A percentile compares a stretch with the other conserved stretches of the same genome.
Evolutionary conservation across 2,329 filamentous ascomycete genomes (phyloP).

Genomic region (Xylaria sp.): DNA sequence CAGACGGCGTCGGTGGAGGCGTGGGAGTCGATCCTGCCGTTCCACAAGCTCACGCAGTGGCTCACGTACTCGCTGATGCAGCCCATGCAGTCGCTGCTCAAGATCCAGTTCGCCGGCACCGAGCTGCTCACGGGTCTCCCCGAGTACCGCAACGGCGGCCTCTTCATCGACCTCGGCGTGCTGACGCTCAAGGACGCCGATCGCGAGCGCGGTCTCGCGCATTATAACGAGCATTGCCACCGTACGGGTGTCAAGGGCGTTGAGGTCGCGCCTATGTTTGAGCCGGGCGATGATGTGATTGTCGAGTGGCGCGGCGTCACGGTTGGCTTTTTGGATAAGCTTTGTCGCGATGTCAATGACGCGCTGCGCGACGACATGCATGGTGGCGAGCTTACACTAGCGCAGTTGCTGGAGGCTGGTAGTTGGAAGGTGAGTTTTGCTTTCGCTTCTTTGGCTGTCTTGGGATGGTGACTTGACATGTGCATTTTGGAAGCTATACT

Average conservation of each 20-base stretch:
- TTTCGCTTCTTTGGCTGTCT: neutral
- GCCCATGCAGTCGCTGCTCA: slow-evolving; percentile 81
- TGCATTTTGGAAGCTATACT: slow-evolving; percentile 30
- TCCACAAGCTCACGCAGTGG: slow-evolving; percentile 96
- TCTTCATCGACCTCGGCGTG: slow-evolving; percentile 84
- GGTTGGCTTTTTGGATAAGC: slow-evolving; percentile 74
- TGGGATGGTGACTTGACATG: neutral
- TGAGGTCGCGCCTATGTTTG: slow-evolving; percentile 73
- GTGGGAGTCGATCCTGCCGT: slow-evolving; percentile 82
- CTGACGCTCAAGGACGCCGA: slow-evolving; percentile 76
- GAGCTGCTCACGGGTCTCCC: slow-evolving; percentile 86
- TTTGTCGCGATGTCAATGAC: slow-evolving; percentile 70
- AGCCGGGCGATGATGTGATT: slow-evolving; percentile 75
- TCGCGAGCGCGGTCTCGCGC: slow-evolving; percentile 70
- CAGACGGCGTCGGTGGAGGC: slow-evolving; percentile 43
- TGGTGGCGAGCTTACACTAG: slow-evolving; percentile 75
- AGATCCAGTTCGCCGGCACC: slow-evolving; percentile 79
- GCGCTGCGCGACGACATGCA: slow-evolving; percentile 66
- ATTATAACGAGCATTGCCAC: slow-evolving; percentile 72
- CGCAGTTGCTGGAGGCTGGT: slow-evolving; percentile 92
- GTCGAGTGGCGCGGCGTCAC: slow-evolving; percentile 81
- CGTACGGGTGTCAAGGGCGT: slow-evolving; percentile 67
- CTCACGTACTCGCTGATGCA: slow-evolving; percentile 93
- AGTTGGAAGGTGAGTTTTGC: slow-evolving; percentile 81
- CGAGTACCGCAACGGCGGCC: slow-evolving; percentile 89